A percentile compares a stretch with the other conserved stretches of the same genome.
Evolutionary conservation across 257 asterid genomes (phyloP).

Genomic region (Capsicum baccatum): DNA sequence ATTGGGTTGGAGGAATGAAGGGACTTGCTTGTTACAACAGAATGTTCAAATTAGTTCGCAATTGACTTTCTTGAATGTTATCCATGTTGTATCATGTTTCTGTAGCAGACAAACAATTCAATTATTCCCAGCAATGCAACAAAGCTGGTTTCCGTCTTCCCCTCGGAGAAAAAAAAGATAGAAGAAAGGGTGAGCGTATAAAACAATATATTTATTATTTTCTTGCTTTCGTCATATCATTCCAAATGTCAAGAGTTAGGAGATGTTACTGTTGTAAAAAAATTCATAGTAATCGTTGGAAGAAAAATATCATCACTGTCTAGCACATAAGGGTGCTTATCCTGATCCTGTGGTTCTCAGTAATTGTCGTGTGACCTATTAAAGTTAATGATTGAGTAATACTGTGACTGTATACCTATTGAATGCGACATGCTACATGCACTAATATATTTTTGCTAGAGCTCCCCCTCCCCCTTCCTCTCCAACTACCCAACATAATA

Average conservation of each 20-base stretch:
- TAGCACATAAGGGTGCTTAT: neutral
- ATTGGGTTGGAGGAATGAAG: conserved; percentile 26
- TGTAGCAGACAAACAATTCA: neutral
- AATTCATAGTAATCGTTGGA: neutral
- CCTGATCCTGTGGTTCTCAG: neutral
- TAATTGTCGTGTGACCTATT: neutral
- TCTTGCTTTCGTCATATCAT: neutral
- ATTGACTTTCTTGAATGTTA: conserved; percentile 1
- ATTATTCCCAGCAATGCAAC: conserved; percentile 34
- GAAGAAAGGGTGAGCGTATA: neutral
- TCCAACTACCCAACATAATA: neutral
- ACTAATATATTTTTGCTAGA: neutral
- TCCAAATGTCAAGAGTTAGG: conserved; percentile 24
- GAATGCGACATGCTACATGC: neutral
- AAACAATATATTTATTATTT: conserved; percentile 8
- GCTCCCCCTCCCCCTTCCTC: neutral
- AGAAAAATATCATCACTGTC: neutral
- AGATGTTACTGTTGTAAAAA: conserved; percentile 25
- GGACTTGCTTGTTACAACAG: conserved; percentile 28
- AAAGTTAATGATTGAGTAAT: neutral
- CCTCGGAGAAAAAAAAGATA: conserved; percentile 1
- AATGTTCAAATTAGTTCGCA: conserved; percentile 9
- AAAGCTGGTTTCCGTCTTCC: conserved; percentile 38
- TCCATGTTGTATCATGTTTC: conserved; percentile 16
- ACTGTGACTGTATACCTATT: neutral